Base-by-base conservation (phyloP, 768 basidiomycete genomes). In the Mycena vitilis region DNA sequence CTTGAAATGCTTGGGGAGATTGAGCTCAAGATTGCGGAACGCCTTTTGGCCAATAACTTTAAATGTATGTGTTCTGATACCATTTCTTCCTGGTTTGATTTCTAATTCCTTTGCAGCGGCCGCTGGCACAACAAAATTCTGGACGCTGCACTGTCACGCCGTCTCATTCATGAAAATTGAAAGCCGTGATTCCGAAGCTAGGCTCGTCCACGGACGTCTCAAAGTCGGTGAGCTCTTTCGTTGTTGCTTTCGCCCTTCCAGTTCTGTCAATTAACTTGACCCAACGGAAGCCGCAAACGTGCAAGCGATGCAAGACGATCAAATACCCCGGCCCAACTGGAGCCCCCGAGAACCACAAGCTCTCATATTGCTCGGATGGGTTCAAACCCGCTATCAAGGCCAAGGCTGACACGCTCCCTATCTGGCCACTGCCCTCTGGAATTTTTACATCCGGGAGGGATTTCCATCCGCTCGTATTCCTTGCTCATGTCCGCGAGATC, bases 301-400 rank as follows among this genome's bases (percentile, higher is more conserved):
- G 55, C 38, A 57, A n/a, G 7, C 20, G 55, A 5, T 57, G 55
- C 40, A 42, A 42, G 13, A 42, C 22, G 12, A 44, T 57, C 37
- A 57, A 57, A 18, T 59, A 59, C 36, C 30, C 30, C 10, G 58
- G 58, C 16, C 55, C 55, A 8, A 25, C 16, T 18, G 42, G 58
- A 18, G 12, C 44, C 0, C 9, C 42, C 1, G 44, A 47, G 20
- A 59, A 59, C 25, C 58, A 59, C 54, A 44, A 45, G 23, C 57
- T 58, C 12, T 47, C 47, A 4, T 59, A 42, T 16, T 57, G 55
- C 22, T 59, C 58, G 3, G 58, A 59, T 20, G 58, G 45, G 4
- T 59, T 59, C 30, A 47, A 18, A 25, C 23, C 42, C 1, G 20
- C 15, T 18, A 11, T 47, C 15, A 12, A 13, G 23, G 8, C n/a